Evolutionary conservation across 2,329 filamentous ascomycete species (phyloP), one percentile per base, ranked within the genome.

Genomic region (Botrytis pseudocinerea): DNA sequence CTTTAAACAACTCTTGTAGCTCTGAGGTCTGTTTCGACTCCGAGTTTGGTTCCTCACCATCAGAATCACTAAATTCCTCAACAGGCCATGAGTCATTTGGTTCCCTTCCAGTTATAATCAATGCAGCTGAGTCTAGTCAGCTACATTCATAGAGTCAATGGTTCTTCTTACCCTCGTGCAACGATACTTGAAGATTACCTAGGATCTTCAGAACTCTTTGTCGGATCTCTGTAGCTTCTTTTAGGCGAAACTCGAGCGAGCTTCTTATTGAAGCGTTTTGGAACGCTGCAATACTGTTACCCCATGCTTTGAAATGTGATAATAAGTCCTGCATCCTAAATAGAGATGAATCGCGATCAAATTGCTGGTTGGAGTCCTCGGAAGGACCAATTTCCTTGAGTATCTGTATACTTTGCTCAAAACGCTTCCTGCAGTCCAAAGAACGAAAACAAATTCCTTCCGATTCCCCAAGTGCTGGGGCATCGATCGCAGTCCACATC

Each of bases 221-320:
- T 18, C 72, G 72, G 42, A 79, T 74, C 16, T 74, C 76, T 38
- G 60, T 69, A 7, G 76, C 78, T 22, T 79, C 77, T 64, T 71
- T 70, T 14, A 79, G 68, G n/a, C 77, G 70, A 63, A 71, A 74
- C 22, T 79, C 78, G 2, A 79, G 73, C 18, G 77, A 79, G 35
- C 71, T 77, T 40, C 38, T 62, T 38, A 73, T 9, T 38, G 71
- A 32, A 5, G 25, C 63, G 22, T 74, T 35, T 35, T 76, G 77
- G n/a, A 78, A 74, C 2, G 78, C 78, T 51, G 77, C 78, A 69
- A 78, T 78, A 51, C 72, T 76, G 3, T 46, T 70, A 22, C 73
- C 78, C 78, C 78, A 79, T n/a, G 73, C 76, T 69, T 76, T 77
- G 35, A 78, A 78, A 38, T 73, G 74, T 2, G 71, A 40, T 22